Evolutionary conservation across 495 filamentous ascomycete genomes (phyloP).

Genomic region (Ascodesmis nigricans): DNA sequence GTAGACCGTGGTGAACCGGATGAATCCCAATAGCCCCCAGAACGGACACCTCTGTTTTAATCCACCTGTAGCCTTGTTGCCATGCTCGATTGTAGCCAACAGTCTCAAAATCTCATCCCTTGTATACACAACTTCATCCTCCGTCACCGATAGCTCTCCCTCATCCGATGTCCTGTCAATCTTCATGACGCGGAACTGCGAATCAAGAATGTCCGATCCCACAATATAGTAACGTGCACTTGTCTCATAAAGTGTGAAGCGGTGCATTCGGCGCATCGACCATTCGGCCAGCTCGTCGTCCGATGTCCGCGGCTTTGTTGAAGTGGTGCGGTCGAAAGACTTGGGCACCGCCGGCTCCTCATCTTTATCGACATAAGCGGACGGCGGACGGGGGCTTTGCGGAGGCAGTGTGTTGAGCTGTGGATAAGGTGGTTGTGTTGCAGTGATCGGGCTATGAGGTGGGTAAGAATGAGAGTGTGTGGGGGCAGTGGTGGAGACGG

Average conservation of each 20-base stretch:
- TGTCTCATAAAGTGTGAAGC: constrained; percentile 88
- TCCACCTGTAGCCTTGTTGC: constrained; percentile 78
- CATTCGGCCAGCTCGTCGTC: constrained; percentile 25
- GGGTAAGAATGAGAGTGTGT: too few species aligned
- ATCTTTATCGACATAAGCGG: constrained; percentile 35
- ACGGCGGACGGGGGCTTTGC: constrained; percentile 17
- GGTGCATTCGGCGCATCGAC: constrained; percentile 70
- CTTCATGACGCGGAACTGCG: constrained; percentile 72
- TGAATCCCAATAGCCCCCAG: constrained; percentile 87
- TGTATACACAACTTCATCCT: constrained; percentile 86
- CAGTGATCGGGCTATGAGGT: too few species aligned
- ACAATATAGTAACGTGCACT: constrained; percentile 81
- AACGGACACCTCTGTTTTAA: constrained; percentile 73
- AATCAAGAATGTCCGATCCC: constrained; percentile 71
- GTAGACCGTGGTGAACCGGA: constrained; percentile 85
- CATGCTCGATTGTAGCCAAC: constrained; percentile 84
- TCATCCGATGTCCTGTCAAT: constrained; percentile 75
- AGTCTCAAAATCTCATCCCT: constrained; percentile 84
- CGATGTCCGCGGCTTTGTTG: constrained; percentile 20
- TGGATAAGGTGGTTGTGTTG: constrained; percentile 20
- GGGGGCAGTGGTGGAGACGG: too few species aligned
- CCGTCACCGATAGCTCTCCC: constrained; percentile 58
- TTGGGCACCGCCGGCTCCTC: constrained; percentile 41
- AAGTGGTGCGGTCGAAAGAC: constrained; percentile 33
- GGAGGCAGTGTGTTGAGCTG: constrained; percentile 25